Evolutionary conservation across 116 monocot species (phyloP), one percentile per base, ranked within the genome.

Genomic region (Iris pallida): DNA sequence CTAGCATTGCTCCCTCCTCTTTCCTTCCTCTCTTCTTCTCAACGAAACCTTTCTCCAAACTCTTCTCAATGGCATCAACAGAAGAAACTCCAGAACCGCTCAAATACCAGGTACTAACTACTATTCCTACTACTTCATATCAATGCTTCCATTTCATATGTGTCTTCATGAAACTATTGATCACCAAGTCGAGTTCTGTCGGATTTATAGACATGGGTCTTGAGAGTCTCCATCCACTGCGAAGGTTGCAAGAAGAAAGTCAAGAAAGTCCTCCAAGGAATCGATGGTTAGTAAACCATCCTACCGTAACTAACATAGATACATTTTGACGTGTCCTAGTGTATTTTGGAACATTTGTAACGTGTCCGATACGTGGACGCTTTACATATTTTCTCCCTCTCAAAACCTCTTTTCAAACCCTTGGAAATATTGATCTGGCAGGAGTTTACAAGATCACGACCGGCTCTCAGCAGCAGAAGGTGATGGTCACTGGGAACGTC

Each of bases 181-280:
- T 41, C 42, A 42, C 4, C 12, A 42, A 41, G 11, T 5, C 61
- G 5, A 6, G 6, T 6, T 61, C 2, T n/a, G 52, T 51, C 47
- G 51, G 11, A 56, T 43, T 18, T 30, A 30, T 55, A 94, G 94
- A 88, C 79, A n/a, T 82, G 70, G 81, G 77, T 71, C 43, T 72
- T 90, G 77, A 90, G 85, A 85, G 94, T 94, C 16, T 79, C 79
- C 73, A 90, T 90, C 76, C 90, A 94, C 73, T 94, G 94, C 55
- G 80, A 90, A 72, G 94, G 94, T 20, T 94, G 94, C 81, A 81
- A 79, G 78, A 87, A 69, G 71, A 79, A 82, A 70, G 94, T 94
- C 17, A 94, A 85, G 88, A 94, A 79, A 45, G 72, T 85, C 16
- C 85, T 94, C 19, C 87, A 93, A 18, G 69, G 68, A 72, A 81